Evolutionary conservation across 2,329 filamentous ascomycete species (phyloP).

Genomic region (Botryosphaeria dothidea): DNA sequence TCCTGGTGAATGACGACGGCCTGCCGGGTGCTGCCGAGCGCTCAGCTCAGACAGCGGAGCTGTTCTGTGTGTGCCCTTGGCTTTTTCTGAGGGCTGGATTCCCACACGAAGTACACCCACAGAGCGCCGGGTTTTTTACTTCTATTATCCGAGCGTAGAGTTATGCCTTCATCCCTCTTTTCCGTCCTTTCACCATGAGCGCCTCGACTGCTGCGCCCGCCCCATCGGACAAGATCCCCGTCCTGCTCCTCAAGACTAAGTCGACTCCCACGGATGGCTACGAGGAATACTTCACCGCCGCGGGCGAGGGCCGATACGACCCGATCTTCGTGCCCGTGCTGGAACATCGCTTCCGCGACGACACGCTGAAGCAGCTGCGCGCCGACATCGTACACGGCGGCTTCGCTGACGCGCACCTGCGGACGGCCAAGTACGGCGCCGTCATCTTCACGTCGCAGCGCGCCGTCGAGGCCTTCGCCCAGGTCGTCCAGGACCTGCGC

Average conservation of each 20-base stretch:
- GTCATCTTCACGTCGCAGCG: constrained; percentile 82
- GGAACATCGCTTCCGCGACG: constrained; percentile 66
- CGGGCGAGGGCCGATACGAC: constrained; percentile 52
- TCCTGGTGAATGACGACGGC: neutral
- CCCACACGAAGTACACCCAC: neutral
- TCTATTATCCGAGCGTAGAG: neutral
- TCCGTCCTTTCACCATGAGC: constrained; percentile 13
- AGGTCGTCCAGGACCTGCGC: constrained; percentile 59
- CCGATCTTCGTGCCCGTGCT: constrained; percentile 76
- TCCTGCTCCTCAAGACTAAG: constrained; percentile 77
- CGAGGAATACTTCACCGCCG: constrained; percentile 62
- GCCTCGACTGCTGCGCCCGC: constrained; percentile 1
- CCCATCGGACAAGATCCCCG: constrained; percentile 44
- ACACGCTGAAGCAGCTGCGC: constrained; percentile 57
- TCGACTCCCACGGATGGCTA: constrained; percentile 73
- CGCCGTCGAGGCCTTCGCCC: constrained; percentile 75
- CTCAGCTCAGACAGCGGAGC: neutral
- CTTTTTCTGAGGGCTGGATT: neutral
- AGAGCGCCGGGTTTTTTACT: neutral
- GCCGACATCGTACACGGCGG: constrained; percentile 50
- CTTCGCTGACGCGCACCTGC: constrained; percentile 33
- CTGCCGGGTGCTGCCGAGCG: constrained; percentile 6
- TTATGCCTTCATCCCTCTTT: neutral
- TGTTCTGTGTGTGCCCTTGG: neutral
- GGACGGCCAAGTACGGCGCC: constrained; percentile 63